phyloP scores from a whole-genome alignment of 306 rosid genomes.

The Arachis hypogaea region DNA sequence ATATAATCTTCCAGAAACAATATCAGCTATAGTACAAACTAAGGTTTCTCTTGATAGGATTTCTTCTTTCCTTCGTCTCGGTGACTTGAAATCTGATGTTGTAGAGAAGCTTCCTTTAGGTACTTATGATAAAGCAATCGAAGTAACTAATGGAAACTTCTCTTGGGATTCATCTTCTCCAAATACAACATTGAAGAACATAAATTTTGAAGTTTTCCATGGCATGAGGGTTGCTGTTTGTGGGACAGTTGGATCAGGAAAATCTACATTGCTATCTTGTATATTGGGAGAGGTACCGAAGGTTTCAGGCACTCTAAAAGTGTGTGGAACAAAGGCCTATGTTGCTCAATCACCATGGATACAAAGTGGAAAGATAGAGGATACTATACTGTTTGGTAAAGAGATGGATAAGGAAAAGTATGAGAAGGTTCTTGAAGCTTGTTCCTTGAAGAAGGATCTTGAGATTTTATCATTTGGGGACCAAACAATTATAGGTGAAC shows the following conservation, averaged over 20 bases:
- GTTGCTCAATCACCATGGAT: conserved; percentile 96
- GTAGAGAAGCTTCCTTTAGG: conserved; percentile 52
- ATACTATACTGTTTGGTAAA: conserved; percentile 74
- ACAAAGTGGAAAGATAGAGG: conserved; percentile 87
- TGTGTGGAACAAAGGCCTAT: conserved; percentile 89
- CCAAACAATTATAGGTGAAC: conserved; percentile 85
- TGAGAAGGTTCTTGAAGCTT: conserved; percentile 79
- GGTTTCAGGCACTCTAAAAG: conserved; percentile 61
- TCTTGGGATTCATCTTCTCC: conserved; percentile 56
- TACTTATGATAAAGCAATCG: conserved; percentile 47
- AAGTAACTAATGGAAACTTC: conserved; percentile 50
- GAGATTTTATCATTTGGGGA: conserved; percentile 81
- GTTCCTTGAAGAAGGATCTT: conserved; percentile 79
- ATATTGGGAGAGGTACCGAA: conserved; percentile 84
- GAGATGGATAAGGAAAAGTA: conserved; percentile 77
- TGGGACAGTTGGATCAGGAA: conserved; percentile 72
- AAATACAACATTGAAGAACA: conserved; percentile 39
- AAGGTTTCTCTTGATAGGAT: conserved; percentile 63
- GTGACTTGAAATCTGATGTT: conserved; percentile 46
- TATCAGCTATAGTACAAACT: conserved; percentile 55
- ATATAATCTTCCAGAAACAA: conserved; percentile 48
- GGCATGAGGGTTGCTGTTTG: conserved; percentile 61
- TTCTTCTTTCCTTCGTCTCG: conserved; percentile 51
- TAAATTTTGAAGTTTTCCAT: conserved; percentile 39
- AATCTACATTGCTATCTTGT: conserved; percentile 81